Conservation (phyloP, 768 basidiomycete genomes). For the Suillus spraguei region DNA sequence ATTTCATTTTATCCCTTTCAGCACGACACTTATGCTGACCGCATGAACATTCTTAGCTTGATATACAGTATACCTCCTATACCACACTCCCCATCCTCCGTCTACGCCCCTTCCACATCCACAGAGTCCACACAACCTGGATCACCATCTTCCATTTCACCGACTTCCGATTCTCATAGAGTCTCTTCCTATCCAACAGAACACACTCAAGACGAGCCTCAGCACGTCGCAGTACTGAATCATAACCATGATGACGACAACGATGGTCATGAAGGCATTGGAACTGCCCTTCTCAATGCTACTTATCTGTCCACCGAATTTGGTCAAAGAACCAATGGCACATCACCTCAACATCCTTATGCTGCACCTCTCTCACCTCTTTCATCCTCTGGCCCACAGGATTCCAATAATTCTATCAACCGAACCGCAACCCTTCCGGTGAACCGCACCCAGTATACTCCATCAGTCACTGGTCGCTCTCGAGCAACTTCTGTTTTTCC, state of each 20-base stretch:
- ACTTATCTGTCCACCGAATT: constrained; percentile 33
- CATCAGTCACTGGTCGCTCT: constrained; percentile 40
- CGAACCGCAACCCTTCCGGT: constrained; percentile 40
- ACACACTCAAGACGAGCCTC: constrained; percentile 40
- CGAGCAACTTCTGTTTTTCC: constrained; percentile 63
- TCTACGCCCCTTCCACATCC: constrained; percentile 46
- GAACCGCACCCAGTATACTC: constrained; percentile 29
- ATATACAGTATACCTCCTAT: constrained; percentile 86
- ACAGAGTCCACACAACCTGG: constrained; percentile 38
- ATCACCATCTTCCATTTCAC: constrained; percentile 38
- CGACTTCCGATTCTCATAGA: constrained; percentile 51
- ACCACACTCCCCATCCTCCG: constrained; percentile 61
- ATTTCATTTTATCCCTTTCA: constrained; percentile 31
- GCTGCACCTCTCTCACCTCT: constrained; percentile 35
- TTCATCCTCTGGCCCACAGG: constrained; percentile 14
- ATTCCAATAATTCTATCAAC: constrained; percentile 25
- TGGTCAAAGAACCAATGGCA: constrained; percentile 10
- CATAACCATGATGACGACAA: constrained; percentile 33
- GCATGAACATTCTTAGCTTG: constrained; percentile 89
- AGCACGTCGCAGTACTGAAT: constrained; percentile 20
- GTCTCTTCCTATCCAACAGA: constrained; percentile 48
- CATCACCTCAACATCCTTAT: constrained; percentile 49
- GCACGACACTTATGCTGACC: constrained; percentile 95
- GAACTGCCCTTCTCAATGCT: constrained; percentile 45
- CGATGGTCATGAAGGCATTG: constrained; percentile 44